Evolutionary conservation across 73 alveolate species (phyloP).

Genomic region (Paraurostyla sp.): DNA sequence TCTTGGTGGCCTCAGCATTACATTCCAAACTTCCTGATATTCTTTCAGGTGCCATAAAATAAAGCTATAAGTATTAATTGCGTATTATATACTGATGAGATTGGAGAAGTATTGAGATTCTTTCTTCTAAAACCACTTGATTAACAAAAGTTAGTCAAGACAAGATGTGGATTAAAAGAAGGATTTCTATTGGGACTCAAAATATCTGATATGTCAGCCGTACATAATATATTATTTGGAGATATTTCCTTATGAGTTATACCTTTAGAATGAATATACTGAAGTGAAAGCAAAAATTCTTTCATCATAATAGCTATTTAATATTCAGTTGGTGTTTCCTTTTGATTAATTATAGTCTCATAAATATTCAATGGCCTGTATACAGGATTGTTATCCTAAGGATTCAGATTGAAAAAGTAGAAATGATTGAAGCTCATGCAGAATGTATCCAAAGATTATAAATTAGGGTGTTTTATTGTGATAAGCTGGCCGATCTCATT

Average conservation of each 20-base stretch:
- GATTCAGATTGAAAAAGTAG: neutral
- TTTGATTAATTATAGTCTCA: constrained; percentile 1
- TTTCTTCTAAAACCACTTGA: constrained; percentile 46
- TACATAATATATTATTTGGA: neutral
- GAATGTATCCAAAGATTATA: neutral
- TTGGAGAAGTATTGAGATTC: constrained; percentile 6
- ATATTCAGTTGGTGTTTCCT: constrained; percentile 45
- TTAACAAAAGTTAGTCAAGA: constrained; percentile 10
- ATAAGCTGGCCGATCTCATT: neutral
- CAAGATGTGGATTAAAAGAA: neutral
- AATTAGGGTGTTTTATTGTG: constrained; percentile 19
- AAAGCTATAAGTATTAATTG: too few species aligned
- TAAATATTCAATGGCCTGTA: neutral
- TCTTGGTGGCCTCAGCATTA: neutral
- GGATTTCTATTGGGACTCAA: neutral
- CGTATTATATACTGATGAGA: constrained; percentile 47
- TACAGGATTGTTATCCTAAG: neutral
- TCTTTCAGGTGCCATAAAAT: constrained; percentile 62
- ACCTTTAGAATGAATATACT: constrained; percentile 4
- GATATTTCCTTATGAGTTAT: constrained; percentile 29
- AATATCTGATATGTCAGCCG: constrained; percentile 13
- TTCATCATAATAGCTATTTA: constrained; percentile 38
- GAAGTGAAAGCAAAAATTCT: constrained; percentile 26
- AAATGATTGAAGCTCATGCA: neutral
- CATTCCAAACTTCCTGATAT: neutral